These are phyloP conservation scores for Thamnidium elegans DNA, from an alignment of 192 early-diverging fungal species.

Conservation along the genomic window DNA sequence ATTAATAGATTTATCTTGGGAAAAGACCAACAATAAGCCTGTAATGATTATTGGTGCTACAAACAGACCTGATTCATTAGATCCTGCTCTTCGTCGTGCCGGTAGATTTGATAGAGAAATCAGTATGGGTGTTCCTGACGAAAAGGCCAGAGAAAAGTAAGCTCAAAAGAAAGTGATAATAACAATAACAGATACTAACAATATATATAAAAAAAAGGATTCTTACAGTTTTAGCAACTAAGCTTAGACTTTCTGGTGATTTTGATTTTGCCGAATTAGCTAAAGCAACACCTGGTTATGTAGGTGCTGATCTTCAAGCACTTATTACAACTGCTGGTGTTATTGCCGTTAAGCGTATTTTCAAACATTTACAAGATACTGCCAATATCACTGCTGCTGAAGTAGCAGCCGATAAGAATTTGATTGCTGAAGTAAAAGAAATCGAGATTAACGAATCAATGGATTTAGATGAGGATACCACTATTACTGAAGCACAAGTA, in stretches of 20 bases:
- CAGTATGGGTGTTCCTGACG: slow-evolving; percentile 86
- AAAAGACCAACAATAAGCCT: slow-evolving; percentile 82
- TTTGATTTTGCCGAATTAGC: slow-evolving; percentile 83
- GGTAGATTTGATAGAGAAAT: slow-evolving; percentile 91
- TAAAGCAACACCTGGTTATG: slow-evolving; percentile 93
- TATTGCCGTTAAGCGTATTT: slow-evolving; percentile 85
- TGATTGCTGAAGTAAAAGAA: slow-evolving; percentile 6
- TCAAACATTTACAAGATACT: slow-evolving; percentile 43
- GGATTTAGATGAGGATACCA: slow-evolving; percentile 1
- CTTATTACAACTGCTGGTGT: slow-evolving; percentile 87
- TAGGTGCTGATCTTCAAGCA: slow-evolving; percentile 95
- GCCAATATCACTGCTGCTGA: slow-evolving; percentile 29
- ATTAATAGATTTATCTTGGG: slow-evolving; percentile 77
- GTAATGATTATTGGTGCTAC: slow-evolving; percentile 92
- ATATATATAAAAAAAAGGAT: slow-evolving; percentile 49
- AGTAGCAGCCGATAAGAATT: not conserved
- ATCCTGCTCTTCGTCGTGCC: slow-evolving; percentile 77
- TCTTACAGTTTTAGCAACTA: slow-evolving; percentile 70
- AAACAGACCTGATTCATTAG: slow-evolving; percentile 84
- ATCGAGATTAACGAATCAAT: slow-evolving; percentile 3
- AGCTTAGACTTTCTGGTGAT: slow-evolving; percentile 75
- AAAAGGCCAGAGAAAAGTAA: slow-evolving; percentile 77
- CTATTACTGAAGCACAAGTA: not conserved
- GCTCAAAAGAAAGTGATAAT: slow-evolving; percentile 13
- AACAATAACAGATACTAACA: not conserved